Percentiles rank a stretch among this genome's conserved stretches.
phyloP scores from a whole-genome alignment of 352 stramenopile genomes.

The Elongisporangium prolatum region DNA sequence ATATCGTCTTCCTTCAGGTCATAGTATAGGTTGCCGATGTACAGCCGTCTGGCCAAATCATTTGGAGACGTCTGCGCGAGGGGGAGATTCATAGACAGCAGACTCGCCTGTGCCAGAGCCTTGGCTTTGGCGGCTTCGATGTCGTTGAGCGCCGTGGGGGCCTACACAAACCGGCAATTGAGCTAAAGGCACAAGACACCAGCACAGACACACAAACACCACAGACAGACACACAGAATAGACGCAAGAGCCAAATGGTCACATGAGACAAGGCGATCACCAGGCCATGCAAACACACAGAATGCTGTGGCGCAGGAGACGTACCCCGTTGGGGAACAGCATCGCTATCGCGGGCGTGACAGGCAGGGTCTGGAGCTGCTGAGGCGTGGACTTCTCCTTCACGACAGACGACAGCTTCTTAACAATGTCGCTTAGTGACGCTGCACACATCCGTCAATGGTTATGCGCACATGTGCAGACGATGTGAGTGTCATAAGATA shows the following conservation, averaged over 20 bases:
- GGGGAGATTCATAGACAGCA: constrained; percentile 55
- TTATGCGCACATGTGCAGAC: background rate
- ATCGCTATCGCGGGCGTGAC: constrained; percentile 11
- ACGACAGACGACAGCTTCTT: constrained; percentile 60
- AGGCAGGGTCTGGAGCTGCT: constrained; percentile 22
- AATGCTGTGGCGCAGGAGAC: background rate
- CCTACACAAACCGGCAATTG: constrained; percentile 35
- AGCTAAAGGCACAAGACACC: constrained; percentile 38
- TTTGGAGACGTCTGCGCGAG: constrained; percentile 38
- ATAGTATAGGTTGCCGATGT: constrained; percentile 82
- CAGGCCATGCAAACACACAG: constrained; percentile 3
- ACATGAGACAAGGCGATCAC: background rate
- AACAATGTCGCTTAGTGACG: constrained; percentile 51
- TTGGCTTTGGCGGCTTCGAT: constrained; percentile 50
- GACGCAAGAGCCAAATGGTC: background rate
- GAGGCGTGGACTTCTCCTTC: constrained; percentile 46
- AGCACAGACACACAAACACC: constrained; percentile 19
- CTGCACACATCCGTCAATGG: background rate
- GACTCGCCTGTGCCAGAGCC: constrained; percentile 63
- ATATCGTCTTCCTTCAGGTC: constrained; percentile 80
- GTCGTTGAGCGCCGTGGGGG: constrained; percentile 30
- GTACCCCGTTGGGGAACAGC: constrained; percentile 2
- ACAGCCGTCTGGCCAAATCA: constrained; percentile 67
- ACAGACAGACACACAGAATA: constrained; percentile 3
- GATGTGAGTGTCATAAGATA: background rate